phyloP scores from a whole-genome alignment of 306 rosid species.

The Erythrophleum fordii region DNA sequence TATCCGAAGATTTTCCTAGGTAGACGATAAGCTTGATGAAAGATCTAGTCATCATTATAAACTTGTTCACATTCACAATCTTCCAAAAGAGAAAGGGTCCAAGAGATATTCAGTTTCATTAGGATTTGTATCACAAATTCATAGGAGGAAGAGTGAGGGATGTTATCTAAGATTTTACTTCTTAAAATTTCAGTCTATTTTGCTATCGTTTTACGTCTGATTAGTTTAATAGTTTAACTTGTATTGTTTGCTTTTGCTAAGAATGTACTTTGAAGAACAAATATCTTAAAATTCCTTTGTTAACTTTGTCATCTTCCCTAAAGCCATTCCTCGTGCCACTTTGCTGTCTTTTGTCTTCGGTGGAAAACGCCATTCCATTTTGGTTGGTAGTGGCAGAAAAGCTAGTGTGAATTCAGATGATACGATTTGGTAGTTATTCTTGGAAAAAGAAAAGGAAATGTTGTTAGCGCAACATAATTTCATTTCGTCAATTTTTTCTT shows the following conservation, averaged over 20 bases:
- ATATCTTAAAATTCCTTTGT: conserved; percentile 27
- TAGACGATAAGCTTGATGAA: conserved; percentile 42
- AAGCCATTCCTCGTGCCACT: conserved; percentile 44
- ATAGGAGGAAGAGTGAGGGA: conserved; percentile 44
- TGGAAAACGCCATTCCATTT: conserved; percentile 41
- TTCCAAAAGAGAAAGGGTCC: conserved; percentile 10
- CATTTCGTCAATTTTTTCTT: too few relatives aligned
- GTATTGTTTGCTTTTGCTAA: conserved; percentile 22
- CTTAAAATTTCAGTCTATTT: conserved; percentile 45
- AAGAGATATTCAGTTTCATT: conserved; percentile 3
- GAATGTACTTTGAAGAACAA: conserved; percentile 23
- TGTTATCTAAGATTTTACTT: conserved; percentile 46
- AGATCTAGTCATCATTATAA: conserved; percentile 23
- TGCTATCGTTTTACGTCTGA: conserved; percentile 15
- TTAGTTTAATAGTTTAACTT: neutral
- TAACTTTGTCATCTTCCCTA: conserved; percentile 40
- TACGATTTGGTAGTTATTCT: neutral
- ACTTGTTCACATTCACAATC: conserved; percentile 24
- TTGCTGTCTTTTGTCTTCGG: conserved; percentile 43
- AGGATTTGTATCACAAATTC: conserved; percentile 31
- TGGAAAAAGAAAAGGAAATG: neutral
- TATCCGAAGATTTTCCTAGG: conserved; percentile 13
- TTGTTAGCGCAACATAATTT: neutral
- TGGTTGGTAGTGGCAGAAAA: conserved; percentile 35
- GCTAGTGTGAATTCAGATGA: conserved; percentile 16